Evolutionary conservation across 345 rosid species (phyloP).

Genomic region (Angophora floribunda): DNA sequence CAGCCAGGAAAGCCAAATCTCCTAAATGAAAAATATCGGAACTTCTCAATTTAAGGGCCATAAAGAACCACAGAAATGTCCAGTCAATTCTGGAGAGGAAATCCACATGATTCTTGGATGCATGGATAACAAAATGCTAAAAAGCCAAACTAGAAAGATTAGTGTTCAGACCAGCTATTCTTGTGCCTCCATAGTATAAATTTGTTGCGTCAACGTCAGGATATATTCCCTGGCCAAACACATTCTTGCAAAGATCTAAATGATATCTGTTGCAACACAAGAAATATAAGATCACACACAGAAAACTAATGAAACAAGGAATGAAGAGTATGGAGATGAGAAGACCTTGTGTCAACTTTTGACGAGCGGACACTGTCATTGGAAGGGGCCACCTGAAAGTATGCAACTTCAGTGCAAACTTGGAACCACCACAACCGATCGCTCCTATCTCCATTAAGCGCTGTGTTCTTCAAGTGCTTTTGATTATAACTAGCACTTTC

Average conservation of each 20-base stretch:
- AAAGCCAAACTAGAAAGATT: not conserved
- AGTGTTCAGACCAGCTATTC: conserved; percentile 47
- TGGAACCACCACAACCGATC: conserved; percentile 94
- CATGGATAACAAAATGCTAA: not conserved
- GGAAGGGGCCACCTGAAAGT: conserved; percentile 82
- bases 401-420: conserved; percentile 88
- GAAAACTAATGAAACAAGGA: not conserved
- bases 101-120: not conserved
- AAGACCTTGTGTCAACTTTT: conserved; percentile 62
- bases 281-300: not conserved
- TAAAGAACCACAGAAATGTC: not conserved
- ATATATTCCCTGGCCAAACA: conserved; percentile 59
- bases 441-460: conserved; percentile 21
- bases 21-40: not conserved
- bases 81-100: not conserved
- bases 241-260: conserved; percentile 70
- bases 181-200: conserved; percentile 75
- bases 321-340: not conserved
- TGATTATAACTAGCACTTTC: conserved; percentile 49
- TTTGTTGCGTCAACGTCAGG: conserved; percentile 74
- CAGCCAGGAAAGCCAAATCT: not conserved
- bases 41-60: not conserved
- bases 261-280: conserved; percentile 42
- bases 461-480: conserved; percentile 41
- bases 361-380: conserved; percentile 82